Evolutionary conservation across 208 protist genomes (phyloP).

Genomic region (Trypanosoma caninum): DNA sequence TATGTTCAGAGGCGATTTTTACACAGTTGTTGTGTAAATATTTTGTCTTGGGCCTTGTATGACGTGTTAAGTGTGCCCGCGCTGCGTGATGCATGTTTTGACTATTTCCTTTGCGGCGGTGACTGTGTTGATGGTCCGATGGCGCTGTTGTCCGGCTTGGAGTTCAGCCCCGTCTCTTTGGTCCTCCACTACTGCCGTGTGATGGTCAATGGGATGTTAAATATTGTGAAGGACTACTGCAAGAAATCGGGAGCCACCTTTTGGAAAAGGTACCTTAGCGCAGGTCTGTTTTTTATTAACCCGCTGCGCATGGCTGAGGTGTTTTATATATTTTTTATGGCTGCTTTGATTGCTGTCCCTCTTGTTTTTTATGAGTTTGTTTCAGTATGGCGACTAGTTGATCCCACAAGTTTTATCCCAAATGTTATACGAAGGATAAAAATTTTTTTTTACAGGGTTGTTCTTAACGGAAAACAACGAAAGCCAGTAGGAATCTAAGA

Average conservation of each 20-base stretch:
- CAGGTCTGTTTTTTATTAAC: slow-evolving; percentile 54
- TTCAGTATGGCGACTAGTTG: slow-evolving; percentile 74
- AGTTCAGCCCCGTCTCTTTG: slow-evolving; percentile 54
- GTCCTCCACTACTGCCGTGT: slow-evolving; percentile 88
- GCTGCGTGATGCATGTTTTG: slow-evolving; percentile 85
- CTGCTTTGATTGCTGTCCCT: slow-evolving; percentile 49
- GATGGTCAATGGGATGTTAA: slow-evolving; percentile 53
- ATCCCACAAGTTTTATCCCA: slow-evolving; percentile 71
- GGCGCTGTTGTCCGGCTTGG: slow-evolving; percentile 77
- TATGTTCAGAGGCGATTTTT: slow-evolving; percentile 54
- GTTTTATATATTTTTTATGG: slow-evolving; percentile 52
- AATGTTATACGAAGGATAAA: slow-evolving; percentile 61
- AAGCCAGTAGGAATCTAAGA: slow-evolving; percentile 78
- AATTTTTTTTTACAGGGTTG: slow-evolving; percentile 45
- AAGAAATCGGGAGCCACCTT: slow-evolving; percentile 6
- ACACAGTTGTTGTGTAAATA: slow-evolving; percentile 89
- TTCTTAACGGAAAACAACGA: slow-evolving; percentile 54
- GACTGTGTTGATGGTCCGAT: slow-evolving; percentile 85
- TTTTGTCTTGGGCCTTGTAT: slow-evolving; percentile 91
- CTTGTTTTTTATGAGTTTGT: slow-evolving; percentile 77
- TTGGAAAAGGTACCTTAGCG: slow-evolving; percentile 42
- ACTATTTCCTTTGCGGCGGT: slow-evolving; percentile 88
- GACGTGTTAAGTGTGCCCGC: slow-evolving; percentile 66
- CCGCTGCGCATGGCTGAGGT: slow-evolving; percentile 48
- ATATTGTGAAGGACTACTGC: slow-evolving; percentile 34